Base-by-base conservation (phyloP, 192 early-diverging fungal species). In the Gryganskiella cystojenkinii region DNA sequence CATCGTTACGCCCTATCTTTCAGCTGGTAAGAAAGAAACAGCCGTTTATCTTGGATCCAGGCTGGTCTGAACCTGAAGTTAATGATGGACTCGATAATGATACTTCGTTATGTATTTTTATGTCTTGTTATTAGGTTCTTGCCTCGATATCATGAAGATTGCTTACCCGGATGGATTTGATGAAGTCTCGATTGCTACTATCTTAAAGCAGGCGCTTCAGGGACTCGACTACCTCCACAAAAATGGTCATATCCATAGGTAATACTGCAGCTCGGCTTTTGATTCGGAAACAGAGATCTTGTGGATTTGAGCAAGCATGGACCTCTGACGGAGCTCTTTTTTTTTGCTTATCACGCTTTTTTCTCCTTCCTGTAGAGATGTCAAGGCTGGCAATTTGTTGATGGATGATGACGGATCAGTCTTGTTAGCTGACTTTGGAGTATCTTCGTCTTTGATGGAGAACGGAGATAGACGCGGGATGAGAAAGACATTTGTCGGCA, bases 91-190 rank as follows among this genome's bases (percentile, higher is more conserved):
- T n/a, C n/a, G n/a, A n/a, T n/a, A n/a, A n/a, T n/a, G n/a, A n/a
- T n/a, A n/a, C n/a, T n/a, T n/a, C n/a, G n/a, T n/a, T n/a, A n/a
- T n/a, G n/a, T n/a, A n/a, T n/a, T n/a, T n/a, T n/a, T n/a, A n/a
- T n/a, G n/a, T n/a, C n/a, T n/a, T n/a, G n/a, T 24, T n/a, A 40
- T 40, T 47, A 84, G 94, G 95, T 14, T 95, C 93, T 14, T 90
- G 92, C 60, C 84, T 95, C 4, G 94, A 96, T 68, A 94, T 96
- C 61, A 95, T 96, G 93, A 94, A 95, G 72, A 90, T 90, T n/a
- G 86, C 87, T 3, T 92, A 87, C 80, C 91, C 92, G 6, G 85
- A 93, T 47, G 95, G 95, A 2, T 87, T 96, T 56, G 95, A 96
- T 20, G 95, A 96, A 74, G 52, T 80, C 19, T 79, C 87, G 11